Conservation (phyloP, 2,329 filamentous ascomycete species). For the Trichoderma sp. region DNA sequence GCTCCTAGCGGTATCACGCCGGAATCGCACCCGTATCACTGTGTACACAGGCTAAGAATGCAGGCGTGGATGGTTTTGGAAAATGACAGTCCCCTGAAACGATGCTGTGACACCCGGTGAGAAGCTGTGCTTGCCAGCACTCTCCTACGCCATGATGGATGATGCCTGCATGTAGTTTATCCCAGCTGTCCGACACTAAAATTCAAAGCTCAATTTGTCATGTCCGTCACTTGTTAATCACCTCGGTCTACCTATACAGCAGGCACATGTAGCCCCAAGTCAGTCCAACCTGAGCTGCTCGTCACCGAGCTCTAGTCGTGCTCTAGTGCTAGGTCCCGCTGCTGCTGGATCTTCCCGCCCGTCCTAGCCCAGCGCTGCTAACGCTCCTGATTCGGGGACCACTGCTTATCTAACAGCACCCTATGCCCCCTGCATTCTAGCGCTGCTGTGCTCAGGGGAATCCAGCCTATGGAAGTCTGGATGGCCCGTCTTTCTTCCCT, state of each 20-base stretch:
- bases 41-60: background rate
- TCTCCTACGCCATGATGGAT: background rate
- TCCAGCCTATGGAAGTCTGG: constrained; percentile 5
- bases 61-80: background rate
- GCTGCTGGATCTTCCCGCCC: background rate
- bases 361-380: background rate
- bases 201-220: background rate
- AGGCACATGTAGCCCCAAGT: too few relatives aligned
- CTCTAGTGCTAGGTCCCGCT: background rate
- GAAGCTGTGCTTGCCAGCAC: background rate
- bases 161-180: background rate
- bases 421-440: constrained; percentile 6
- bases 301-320: background rate
- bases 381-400: background rate
- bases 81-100: background rate
- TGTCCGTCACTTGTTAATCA: too few relatives aligned
- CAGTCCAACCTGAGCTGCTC: background rate
- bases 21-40: background rate
- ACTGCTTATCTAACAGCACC: constrained; percentile 4
- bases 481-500: constrained; percentile 1
- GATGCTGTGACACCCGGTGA: background rate
- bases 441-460: constrained; percentile 12
- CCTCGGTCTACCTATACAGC: background rate
- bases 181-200: background rate
- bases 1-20: background rate